Percentiles rank a stretch among this genome's conserved stretches.
Evolutionary conservation across 2,329 filamentous ascomycete genomes (phyloP).

Genomic region (Ascomycota sp.): DNA sequence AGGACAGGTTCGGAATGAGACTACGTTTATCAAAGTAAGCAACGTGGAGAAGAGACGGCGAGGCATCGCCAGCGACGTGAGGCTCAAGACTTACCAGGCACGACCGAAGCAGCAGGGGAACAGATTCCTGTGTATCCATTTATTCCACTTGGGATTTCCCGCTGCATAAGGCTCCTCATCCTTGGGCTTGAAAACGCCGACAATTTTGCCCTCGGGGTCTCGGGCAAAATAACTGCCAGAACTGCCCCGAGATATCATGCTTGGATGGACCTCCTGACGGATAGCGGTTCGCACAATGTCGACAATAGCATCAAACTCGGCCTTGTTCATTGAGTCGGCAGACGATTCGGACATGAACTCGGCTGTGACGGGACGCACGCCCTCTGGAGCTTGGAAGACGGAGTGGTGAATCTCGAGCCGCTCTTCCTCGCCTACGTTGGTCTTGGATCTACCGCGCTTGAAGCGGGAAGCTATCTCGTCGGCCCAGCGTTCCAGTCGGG

Average conservation of each 20-base stretch:
- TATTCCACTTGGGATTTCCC: conserved; percentile 97
- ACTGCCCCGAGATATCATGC: conserved; percentile 91
- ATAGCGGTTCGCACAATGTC: conserved; percentile 84
- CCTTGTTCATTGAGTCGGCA: conserved; percentile 50
- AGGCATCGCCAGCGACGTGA: too few relatives aligned
- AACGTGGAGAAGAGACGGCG: not conserved
- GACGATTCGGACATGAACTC: conserved; percentile 47
- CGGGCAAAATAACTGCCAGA: conserved; percentile 96
- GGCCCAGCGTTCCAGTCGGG: conserved; percentile 83
- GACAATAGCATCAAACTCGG: conserved; percentile 72
- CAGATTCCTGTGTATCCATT: conserved; percentile 95
- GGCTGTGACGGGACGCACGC: conserved; percentile 58
- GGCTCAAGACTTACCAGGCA: conserved; percentile 40
- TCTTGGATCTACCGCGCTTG: conserved; percentile 63
- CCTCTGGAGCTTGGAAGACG: conserved; percentile 85
- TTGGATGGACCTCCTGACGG: conserved; percentile 75
- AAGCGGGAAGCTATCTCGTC: conserved; percentile 96
- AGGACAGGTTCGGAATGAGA: conserved; percentile 91
- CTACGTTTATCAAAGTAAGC: conserved; percentile 12
- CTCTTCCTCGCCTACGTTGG: conserved; percentile 55
- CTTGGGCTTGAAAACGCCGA: conserved; percentile 97
- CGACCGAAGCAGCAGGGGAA: conserved; percentile 95
- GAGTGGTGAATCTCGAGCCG: conserved; percentile 91
- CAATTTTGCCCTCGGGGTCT: conserved; percentile 77
- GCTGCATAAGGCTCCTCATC: conserved; percentile 96